phyloP scores from a whole-genome alignment of 345 rosid genomes.

The Turnera subulata region DNA sequence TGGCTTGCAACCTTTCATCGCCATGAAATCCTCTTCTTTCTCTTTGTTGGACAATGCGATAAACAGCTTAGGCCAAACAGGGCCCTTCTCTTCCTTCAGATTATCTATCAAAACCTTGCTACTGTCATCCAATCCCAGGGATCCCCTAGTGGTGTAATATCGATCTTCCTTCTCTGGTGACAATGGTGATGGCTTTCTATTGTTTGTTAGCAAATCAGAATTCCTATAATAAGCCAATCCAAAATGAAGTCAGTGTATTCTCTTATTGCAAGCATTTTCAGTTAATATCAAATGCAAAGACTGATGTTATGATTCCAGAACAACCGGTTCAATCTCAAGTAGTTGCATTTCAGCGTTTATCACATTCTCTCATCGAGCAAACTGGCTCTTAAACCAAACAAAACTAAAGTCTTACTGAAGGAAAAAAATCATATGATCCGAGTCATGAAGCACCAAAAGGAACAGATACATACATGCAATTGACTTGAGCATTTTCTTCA shows the following conservation, averaged over 20 bases:
- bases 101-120: conserved; percentile 49
- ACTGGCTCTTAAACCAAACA: not conserved
- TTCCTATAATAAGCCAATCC: conserved; percentile 32
- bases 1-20: conserved; percentile 91
- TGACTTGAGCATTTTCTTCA: not conserved
- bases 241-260: conserved; percentile 1
- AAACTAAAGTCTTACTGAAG: no score
- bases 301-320: not conserved
- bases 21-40: conserved; percentile 92
- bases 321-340: not conserved
- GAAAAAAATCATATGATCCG: not conserved
- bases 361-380: not conserved
- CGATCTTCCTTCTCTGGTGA: conserved; percentile 80
- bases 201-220: conserved; percentile 41
- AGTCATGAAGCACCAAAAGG: not conserved
- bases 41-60: conserved; percentile 78
- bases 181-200: conserved; percentile 39
- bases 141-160: conserved; percentile 76
- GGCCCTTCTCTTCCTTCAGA: conserved; percentile 54
- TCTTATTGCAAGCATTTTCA: not conserved
- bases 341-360: not conserved
- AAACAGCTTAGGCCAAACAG: conserved; percentile 75
- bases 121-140: conserved; percentile 61
- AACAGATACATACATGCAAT: not conserved
- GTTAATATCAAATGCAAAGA: not conserved